Evolutionary conservation across 2,329 filamentous ascomycete genomes (phyloP).

Genomic region (Ascocoryne sarcoides): DNA sequence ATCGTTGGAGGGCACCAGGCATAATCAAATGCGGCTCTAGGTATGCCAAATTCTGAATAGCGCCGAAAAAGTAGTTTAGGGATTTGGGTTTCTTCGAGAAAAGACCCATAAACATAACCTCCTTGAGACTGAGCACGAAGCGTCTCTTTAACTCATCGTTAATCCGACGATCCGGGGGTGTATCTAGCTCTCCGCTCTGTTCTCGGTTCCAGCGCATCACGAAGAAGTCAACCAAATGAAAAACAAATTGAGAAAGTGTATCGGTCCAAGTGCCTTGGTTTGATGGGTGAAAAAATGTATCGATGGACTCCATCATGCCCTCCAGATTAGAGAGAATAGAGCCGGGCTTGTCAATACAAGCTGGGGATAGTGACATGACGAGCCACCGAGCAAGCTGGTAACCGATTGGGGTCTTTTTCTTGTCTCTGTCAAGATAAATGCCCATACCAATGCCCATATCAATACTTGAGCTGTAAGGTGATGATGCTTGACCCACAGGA

Average conservation of each 20-base stretch:
- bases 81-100: conserved; percentile 92
- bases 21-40: conserved; percentile 87
- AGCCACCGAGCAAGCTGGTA: conserved; percentile 93
- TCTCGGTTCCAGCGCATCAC: conserved; percentile 97
- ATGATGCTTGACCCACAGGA: conserved; percentile 90
- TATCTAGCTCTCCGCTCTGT: conserved; percentile 81
- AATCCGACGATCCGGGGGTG: conserved; percentile 70
- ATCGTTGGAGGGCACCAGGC: conserved; percentile 86
- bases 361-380: conserved; percentile 82
- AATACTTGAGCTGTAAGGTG: conserved; percentile 72
- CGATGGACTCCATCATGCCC: conserved; percentile 85
- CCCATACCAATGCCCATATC: conserved; percentile 79
- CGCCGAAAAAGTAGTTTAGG: conserved; percentile 84
- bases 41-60: conserved; percentile 80
- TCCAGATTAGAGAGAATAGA: conserved; percentile 82
- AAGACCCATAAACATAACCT: conserved; percentile 96
- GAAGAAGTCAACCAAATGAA: conserved; percentile 91
- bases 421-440: conserved; percentile 82
- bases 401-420: conserved; percentile 82
- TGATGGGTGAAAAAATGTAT: conserved; percentile 98
- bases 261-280: conserved; percentile 91
- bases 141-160: conserved; percentile 74
- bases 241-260: conserved; percentile 80
- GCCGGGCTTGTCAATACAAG: conserved; percentile 64
- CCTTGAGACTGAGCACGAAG: conserved; percentile 80